Percentiles rank a stretch among this genome's conserved stretches.
These are phyloP conservation scores for Paecilomyces dactylethromorphus DNA, from an alignment of 2,329 filamentous ascomycete genomes.

Conservation along the genomic window DNA sequence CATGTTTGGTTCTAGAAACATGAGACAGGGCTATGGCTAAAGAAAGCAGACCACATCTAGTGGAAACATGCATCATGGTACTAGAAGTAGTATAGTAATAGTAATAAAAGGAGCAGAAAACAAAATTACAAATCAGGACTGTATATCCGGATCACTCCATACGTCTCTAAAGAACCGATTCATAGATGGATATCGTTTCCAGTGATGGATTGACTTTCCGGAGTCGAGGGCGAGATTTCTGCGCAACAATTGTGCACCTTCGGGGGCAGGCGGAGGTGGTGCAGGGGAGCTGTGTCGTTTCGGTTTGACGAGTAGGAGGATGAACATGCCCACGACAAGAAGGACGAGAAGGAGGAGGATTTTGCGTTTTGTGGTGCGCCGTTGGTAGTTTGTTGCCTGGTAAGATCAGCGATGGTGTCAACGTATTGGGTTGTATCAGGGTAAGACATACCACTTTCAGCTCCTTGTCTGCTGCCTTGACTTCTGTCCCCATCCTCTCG, in stretches of 20 bases:
- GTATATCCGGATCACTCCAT: constrained; percentile 30
- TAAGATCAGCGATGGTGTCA: not conserved
- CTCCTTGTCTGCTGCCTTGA: constrained; percentile 89
- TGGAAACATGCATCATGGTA: not conserved
- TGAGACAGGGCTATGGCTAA: not conserved
- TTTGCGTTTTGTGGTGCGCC: constrained; percentile 81
- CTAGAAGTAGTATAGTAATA: not conserved
- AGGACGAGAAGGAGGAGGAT: constrained; percentile 83
- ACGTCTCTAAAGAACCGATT: constrained; percentile 19
- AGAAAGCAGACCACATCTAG: not conserved
- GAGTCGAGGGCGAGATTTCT: constrained; percentile 12
- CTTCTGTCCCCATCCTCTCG: constrained; percentile 86
- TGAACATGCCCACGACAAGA: constrained; percentile 79
- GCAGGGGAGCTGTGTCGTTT: constrained; percentile 38
- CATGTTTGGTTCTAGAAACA: not conserved
- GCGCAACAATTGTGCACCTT: constrained; percentile 13
- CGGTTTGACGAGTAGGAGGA: constrained; percentile 73
- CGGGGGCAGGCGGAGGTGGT: constrained; percentile 14
- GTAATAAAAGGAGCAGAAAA: constrained; percentile 14
- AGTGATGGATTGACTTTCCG: constrained; percentile 11
- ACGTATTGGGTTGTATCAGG: not conserved
- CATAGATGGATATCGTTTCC: constrained; percentile 14
- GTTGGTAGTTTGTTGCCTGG: constrained; percentile 76
- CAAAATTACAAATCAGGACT: constrained; percentile 14
- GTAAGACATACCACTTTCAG: constrained; percentile 59